Evolutionary conservation across 345 rosid species (phyloP).

Genomic region (Rhodamnia argentea): DNA sequence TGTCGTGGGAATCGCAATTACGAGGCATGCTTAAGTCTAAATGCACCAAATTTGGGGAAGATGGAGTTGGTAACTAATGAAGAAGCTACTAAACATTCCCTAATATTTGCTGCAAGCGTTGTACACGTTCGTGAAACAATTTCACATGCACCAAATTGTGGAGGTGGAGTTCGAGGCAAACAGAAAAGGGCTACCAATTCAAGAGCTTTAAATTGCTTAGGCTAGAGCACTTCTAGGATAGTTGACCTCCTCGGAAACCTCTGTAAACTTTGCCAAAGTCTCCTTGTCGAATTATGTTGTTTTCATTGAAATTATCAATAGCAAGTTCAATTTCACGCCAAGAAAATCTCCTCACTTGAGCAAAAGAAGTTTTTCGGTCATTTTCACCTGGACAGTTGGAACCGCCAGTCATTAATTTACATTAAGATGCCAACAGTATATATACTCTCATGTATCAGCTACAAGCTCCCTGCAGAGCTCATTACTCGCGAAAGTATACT

Average conservation of each 20-base stretch:
- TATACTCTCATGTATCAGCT: not conserved
- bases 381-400: slow-evolving; percentile 48
- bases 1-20: slow-evolving; percentile 43
- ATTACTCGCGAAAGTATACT: not conserved
- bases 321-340: slow-evolving; percentile 71
- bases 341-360: slow-evolving; percentile 67
- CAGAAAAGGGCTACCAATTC: too few species aligned
- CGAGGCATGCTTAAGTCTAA: slow-evolving; percentile 43
- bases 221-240: too few species aligned
- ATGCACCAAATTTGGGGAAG: slow-evolving; percentile 1
- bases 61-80: not conserved
- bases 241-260: too few species aligned
- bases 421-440: not conserved
- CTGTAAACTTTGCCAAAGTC: slow-evolving; percentile 85
- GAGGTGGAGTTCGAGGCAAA: slow-evolving; percentile 1
- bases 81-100: slow-evolving; percentile 7
- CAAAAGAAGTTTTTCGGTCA: slow-evolving; percentile 51
- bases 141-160: slow-evolving; percentile 16
- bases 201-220: too few species aligned
- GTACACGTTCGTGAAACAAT: slow-evolving; percentile 15
- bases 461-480: not conserved
- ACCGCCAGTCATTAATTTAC: not conserved
- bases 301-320: slow-evolving; percentile 68
- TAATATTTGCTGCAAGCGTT: slow-evolving; percentile 10
- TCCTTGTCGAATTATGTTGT: slow-evolving; percentile 74